phyloP scores from a whole-genome alignment of 2,329 filamentous ascomycete species.

The Colletotrichum siamense region DNA sequence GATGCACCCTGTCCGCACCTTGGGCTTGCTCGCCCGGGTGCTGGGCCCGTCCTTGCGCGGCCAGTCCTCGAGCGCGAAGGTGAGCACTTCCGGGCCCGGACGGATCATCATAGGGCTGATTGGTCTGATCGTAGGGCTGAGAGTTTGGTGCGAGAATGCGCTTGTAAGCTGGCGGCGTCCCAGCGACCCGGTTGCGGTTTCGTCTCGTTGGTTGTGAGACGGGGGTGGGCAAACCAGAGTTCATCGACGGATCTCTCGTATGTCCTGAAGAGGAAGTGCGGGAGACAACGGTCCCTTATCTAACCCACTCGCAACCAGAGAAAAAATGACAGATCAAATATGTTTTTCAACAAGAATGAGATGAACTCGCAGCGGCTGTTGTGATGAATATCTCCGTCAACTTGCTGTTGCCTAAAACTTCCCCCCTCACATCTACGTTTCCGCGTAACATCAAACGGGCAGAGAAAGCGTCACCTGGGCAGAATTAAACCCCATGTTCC shows the following conservation, averaged over 20 bases:
- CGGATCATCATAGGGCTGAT: not conserved
- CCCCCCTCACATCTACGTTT: not conserved
- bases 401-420: not conserved
- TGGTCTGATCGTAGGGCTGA: not conserved
- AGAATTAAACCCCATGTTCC: not conserved
- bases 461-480: not conserved
- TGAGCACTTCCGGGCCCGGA: not conserved
- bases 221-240: not conserved
- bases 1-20: constrained; percentile 23
- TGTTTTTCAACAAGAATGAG: not conserved
- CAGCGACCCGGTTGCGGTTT: not conserved
- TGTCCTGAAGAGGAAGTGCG: not conserved
- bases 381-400: not conserved
- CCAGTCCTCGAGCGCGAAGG: constrained; percentile 14
- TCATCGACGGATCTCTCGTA: not conserved
- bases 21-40: constrained; percentile 21
- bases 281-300: not conserved
- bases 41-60: not conserved
- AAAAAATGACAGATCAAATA: not conserved
- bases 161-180: not conserved
- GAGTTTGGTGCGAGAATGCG: accelerated
- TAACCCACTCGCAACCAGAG: not conserved
- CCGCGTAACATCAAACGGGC: not conserved
- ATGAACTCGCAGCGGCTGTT: not conserved
- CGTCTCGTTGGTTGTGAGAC: not conserved